These are phyloP conservation scores for Withania somnifera DNA, from an alignment of 305 asterid genomes.

Conservation along the genomic window DNA sequence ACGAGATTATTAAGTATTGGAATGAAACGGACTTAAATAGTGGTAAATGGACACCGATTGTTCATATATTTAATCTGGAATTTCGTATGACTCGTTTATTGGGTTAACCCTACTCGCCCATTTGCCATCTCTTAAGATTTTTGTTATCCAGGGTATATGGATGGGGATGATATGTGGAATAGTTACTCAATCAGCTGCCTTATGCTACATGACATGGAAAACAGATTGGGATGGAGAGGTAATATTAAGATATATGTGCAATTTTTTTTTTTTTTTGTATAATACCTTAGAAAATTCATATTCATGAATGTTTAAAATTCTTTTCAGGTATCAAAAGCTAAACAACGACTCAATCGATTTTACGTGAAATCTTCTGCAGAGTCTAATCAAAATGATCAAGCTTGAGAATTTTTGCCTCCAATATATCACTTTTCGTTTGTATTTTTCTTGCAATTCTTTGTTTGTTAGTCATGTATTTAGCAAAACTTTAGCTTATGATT, in stretches of 20 bases:
- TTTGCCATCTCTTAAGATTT: neutral
- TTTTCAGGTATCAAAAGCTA: slow-evolving; percentile 14
- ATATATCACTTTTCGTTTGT: too few species aligned
- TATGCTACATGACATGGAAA: slow-evolving; percentile 47
- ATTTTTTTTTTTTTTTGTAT: neutral
- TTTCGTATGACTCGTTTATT: neutral
- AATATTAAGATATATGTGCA: neutral
- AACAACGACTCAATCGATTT: neutral
- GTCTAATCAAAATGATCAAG: neutral
- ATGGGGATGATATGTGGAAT: slow-evolving; percentile 61
- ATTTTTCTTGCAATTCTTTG: neutral
- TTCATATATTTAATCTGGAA: neutral
- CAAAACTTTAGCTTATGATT: neutral
- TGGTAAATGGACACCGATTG: neutral
- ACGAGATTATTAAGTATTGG: neutral
- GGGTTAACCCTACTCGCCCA: neutral
- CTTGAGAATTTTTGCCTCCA: neutral
- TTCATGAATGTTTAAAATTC: neutral
- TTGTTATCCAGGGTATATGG: slow-evolving; percentile 52
- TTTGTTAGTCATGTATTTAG: neutral
- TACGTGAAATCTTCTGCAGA: neutral
- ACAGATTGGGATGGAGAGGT: slow-evolving; percentile 34
- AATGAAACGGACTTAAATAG: neutral
- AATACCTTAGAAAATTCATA: neutral
- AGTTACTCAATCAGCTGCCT: slow-evolving; percentile 35